Evolutionary conservation across 139 green algal genomes (phyloP), one percentile per base, ranked within the genome.

Genomic region (Chlamydomonas sp.): DNA sequence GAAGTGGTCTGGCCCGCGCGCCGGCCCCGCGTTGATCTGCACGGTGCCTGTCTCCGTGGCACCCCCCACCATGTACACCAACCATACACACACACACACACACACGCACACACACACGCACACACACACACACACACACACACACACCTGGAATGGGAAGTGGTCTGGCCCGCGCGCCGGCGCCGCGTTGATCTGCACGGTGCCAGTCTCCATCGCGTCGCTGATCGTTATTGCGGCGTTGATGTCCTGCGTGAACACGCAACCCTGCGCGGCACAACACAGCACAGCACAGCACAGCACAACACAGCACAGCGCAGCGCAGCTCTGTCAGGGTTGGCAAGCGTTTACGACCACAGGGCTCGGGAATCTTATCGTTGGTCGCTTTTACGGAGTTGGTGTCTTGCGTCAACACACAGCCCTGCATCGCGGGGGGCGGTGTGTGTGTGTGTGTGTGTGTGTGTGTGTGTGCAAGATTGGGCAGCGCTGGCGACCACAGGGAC

Each of bases 161-260:
- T 96, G 89, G 76, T 96, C 89, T 20, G 89, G 89, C 4, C 90
- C 93, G 35, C 91, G 83, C 5, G 90, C 91, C 1, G 93, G 93
- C 3, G 92, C 89, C 0, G 83, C 73, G 76, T 97, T 97, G 54
- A 98, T 83, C 83, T 94, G 86, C 67, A 97, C 90, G 26, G 90
- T 98, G 38, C 93, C 93, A 5, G 91, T 96, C 83, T 96, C 84
- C 90, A 98, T 95, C 37, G 85, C 85, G 67, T 98, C 91, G 28
- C 76, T 87, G 43, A 98, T 83, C 36, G 48, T 38, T 22, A 98
- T 90, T 28, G 93, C 93, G 16, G 75, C 48, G 78, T 97, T 90
- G 61, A 98, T 85, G 77, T 97, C 86, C 2, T 6, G 69, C 26
- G 89, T 97, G 87, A 98, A 98, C 35, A 98, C 86, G 73, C 92